Base-by-base conservation (phyloP, 768 basidiomycete genomes). In the Leccinum subgranulosum region DNA sequence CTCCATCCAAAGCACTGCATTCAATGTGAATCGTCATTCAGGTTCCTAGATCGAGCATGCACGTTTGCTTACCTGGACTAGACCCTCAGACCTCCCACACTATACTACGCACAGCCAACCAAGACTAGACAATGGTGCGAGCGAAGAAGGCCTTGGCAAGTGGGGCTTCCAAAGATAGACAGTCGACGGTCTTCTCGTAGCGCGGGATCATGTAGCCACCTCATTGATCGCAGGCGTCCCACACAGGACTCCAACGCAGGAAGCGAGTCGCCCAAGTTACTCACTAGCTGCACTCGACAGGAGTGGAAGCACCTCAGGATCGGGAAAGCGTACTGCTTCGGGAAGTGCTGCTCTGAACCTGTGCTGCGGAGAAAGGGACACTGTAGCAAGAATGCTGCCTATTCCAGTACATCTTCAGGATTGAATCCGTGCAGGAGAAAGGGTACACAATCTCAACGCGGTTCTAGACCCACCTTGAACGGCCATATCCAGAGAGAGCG, bases 1-100 rank as follows among this genome's bases (percentile, higher is more conserved):
- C 68, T 89, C 87, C 43, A 95, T 92, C 89, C 90, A 64, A 27
- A 23, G 48, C 39, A 53, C 58, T 54, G 58, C 54, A 60, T 48
- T 45, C 43, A 51, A 39, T 49, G 53, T 58, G 36, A 61, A 54
- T 59, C 58, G 53, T 58, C 33, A 61, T 55, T 59, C 58, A 55
- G 51, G 43, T 31, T 31, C 56, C 62, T 59, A 47, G 33, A 59
- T 61, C 49, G 57, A 55, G 57, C 53, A 27, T 34, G 58, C 49
- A 50, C 53, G 59, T 70, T 56, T 62, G 19, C 63, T 55, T 15
- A 88, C 92, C 81, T 95, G 88, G 70, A 83, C 76, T 19, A 94
- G 76, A 19, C 94, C 56, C 57, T 60, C 93, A 63, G 86, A 84
- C 62, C 78, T 81, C 73, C 94, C 93, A 75, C 94, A 94, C 88